A percentile compares a stretch with the other conserved stretches of the same genome.
Evolutionary conservation across 2,329 filamentous ascomycete genomes (phyloP).

Genomic region (Colletotrichum aenigma): DNA sequence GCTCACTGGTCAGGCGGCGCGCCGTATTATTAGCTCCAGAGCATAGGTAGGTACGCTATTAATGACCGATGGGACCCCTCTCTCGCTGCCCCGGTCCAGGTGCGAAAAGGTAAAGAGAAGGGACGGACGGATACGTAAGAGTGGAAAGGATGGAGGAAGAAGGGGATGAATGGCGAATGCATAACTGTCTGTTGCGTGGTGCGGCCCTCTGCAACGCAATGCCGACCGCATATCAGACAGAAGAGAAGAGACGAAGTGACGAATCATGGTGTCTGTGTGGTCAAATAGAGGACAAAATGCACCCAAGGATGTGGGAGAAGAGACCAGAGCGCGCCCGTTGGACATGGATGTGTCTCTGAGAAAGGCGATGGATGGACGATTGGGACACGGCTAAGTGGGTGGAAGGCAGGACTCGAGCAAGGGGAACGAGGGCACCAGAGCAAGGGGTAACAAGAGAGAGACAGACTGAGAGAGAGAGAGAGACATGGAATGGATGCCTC

Average conservation of each 20-base stretch:
- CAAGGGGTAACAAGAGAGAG: neutral
- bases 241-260: neutral
- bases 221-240: neutral
- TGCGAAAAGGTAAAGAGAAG: neutral
- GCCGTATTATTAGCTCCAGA: slow-evolving; percentile 2
- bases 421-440: neutral
- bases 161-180: neutral
- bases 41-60: neutral
- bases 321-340: neutral
- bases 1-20: neutral
- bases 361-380: neutral
- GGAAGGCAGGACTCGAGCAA: neutral
- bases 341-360: neutral
- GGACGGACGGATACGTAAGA: neutral
- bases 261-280: neutral
- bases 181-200: neutral
- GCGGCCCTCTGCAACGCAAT: neutral
- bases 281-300: neutral
- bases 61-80: neutral
- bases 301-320: neutral
- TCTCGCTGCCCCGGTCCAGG: neutral
- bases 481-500: neutral
- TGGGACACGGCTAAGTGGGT: neutral
- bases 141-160: neutral
- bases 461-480: neutral